phyloP scores from a whole-genome alignment of 2,329 filamentous ascomycete species.

The Aspergillus texensis region DNA sequence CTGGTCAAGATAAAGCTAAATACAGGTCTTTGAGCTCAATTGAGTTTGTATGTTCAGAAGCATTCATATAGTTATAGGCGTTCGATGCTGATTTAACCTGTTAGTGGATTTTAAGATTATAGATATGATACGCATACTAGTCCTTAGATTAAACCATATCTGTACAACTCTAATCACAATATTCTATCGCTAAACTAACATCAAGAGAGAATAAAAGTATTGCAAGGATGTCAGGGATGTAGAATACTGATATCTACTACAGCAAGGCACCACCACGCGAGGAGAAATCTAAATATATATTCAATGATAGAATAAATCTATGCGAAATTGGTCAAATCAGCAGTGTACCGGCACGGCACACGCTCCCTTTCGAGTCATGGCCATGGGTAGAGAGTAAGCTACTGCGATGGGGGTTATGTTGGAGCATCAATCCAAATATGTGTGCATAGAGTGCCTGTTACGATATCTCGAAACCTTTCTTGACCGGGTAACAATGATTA shows the following conservation, averaged over 20 bases:
- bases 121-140: not conserved
- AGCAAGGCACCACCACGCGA: not conserved
- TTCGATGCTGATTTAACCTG: not conserved
- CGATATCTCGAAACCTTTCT: not conserved
- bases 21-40: not conserved
- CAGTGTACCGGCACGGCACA: not conserved
- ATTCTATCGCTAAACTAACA: not conserved
- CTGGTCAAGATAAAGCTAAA: not conserved
- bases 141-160: not conserved
- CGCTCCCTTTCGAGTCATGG: too few species aligned
- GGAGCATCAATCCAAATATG: not conserved
- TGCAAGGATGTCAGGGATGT: not conserved
- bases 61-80: not conserved
- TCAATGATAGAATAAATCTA: too few species aligned
- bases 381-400: too few species aligned
- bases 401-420: not conserved
- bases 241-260: not conserved
- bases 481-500: not conserved
- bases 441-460: not conserved
- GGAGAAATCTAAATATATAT: too few species aligned
- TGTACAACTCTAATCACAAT: not conserved
- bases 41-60: not conserved
- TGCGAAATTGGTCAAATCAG: not conserved
- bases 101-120: not conserved
- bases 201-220: not conserved